Evolutionary conservation across 257 asterid genomes (phyloP).

Genomic region (Plantago ovata): DNA sequence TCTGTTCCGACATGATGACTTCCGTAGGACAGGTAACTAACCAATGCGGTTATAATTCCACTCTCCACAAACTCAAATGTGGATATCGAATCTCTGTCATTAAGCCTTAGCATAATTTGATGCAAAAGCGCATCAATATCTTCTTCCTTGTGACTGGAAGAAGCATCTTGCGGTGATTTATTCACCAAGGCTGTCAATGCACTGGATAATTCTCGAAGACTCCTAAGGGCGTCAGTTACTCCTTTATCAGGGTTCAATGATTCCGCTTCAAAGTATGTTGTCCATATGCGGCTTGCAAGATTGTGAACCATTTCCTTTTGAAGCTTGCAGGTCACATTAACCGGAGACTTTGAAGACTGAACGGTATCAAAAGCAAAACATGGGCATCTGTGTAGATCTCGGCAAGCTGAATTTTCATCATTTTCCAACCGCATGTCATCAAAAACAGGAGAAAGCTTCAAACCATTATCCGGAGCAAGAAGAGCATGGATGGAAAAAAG

Average conservation of each 20-base stretch:
- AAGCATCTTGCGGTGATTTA: constrained; percentile 25
- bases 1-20: constrained; percentile 35
- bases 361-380: constrained; percentile 55
- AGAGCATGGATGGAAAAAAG: constrained; percentile 64
- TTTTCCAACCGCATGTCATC: constrained; percentile 41
- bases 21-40: constrained; percentile 54
- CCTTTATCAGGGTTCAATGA: constrained; percentile 63
- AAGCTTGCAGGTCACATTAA: constrained; percentile 55
- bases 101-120: constrained; percentile 62
- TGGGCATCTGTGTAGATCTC: constrained; percentile 51
- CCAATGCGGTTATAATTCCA: constrained; percentile 73
- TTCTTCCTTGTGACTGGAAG: constrained; percentile 51
- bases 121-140: constrained; percentile 44
- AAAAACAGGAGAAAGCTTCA: constrained; percentile 43
- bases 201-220: constrained; percentile 58
- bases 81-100: constrained; percentile 66
- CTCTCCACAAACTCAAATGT: constrained; percentile 97
- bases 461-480: constrained; percentile 50
- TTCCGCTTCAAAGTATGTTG: constrained; percentile 54
- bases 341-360: constrained; percentile 39
- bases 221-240: constrained; percentile 63
- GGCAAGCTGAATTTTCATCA: constrained; percentile 35
- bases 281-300: constrained; percentile 72
- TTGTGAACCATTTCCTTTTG: constrained; percentile 50
- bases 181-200: constrained; percentile 40